Evolutionary conservation across 345 rosid species (phyloP).

Genomic region (Syzygium jambos): DNA sequence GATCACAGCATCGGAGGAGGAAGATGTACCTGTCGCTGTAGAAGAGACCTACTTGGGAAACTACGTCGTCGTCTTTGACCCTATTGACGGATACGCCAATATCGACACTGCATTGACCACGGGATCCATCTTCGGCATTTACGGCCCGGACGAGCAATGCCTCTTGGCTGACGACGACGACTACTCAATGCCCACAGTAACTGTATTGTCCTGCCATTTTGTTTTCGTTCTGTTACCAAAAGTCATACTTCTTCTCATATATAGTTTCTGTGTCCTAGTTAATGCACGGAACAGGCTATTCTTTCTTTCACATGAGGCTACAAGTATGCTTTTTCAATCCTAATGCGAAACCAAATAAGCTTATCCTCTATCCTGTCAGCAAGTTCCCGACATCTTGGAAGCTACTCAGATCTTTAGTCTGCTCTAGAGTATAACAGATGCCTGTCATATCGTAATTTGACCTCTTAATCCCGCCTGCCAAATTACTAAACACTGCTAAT

Average conservation of each 20-base stretch:
- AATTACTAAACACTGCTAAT: background rate
- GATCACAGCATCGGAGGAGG: conserved; percentile 32
- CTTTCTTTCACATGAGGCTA: background rate
- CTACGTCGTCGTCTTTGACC: conserved; percentile 28
- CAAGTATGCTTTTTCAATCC: background rate
- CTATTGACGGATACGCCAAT: conserved; percentile 25
- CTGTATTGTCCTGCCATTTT: background rate
- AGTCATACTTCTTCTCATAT: background rate
- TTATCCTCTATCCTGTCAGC: background rate
- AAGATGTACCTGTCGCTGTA: conserved; percentile 26
- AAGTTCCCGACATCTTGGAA: background rate
- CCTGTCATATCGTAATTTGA: background rate
- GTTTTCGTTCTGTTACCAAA: background rate
- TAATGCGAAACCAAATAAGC: background rate
- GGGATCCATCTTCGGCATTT: conserved; percentile 30
- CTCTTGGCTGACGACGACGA: conserved; percentile 13
- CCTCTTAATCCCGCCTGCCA: background rate
- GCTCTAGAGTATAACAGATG: background rate
- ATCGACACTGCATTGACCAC: conserved; percentile 25
- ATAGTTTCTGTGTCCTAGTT: background rate
- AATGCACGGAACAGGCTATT: background rate
- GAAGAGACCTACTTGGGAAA: conserved; percentile 32
- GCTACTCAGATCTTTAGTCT: background rate
- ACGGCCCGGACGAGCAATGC: conserved; percentile 22
- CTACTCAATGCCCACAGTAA: conserved; percentile 5